Base-by-base conservation (phyloP, 768 basidiomycete genomes). In the Coprinopsis marcescibilis region DNA sequence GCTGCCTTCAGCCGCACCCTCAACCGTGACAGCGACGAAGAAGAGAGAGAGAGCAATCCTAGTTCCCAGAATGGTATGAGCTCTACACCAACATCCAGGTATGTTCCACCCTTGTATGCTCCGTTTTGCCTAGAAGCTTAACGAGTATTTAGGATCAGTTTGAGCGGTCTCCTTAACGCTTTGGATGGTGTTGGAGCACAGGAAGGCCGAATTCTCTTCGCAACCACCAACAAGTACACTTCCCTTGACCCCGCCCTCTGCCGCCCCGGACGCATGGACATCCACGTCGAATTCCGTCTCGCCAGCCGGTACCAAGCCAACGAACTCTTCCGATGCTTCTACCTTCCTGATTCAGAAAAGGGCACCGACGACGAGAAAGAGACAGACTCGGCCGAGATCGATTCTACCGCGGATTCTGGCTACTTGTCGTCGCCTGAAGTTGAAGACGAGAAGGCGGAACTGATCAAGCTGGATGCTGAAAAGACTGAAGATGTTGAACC, bases 261-360 rank as follows among this genome's bases (percentile, higher is more conserved):
- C 55, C 79, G 88, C 32, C 82, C 86, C 1, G 88, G 88, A 17
- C 79, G 88, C 10, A 82, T 90, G 78, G 87, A 90, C 58, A 57
- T 89, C 15, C 83, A 87, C 53, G 66, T 90, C 47, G 80, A 88
- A 58, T 89, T 89, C 65, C 77, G 76, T 56, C 71, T 80, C 17
- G 83, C 88, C 11, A 85, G 81, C 58, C 72, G 65, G 48, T 78
- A 73, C 63, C 86, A 89, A 53, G 81, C 80, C 2, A 62, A 63
- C 24, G 78, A 81, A 56, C 66, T 90, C 6, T 90, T 80, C 62
- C 73, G 67, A 26, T 69, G 75, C 48, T 90, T 89, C 66, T 90
- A 81, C 57, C 65, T 79, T 13, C 79, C 80, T 7, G 52, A 62
- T 21, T 51, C 55, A 7, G 58, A 64, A 11, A 53, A 58, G 21